These are phyloP conservation scores for Silene conica DNA, from an alignment of 148 eudicot genomes.

Conservation along the genomic window DNA sequence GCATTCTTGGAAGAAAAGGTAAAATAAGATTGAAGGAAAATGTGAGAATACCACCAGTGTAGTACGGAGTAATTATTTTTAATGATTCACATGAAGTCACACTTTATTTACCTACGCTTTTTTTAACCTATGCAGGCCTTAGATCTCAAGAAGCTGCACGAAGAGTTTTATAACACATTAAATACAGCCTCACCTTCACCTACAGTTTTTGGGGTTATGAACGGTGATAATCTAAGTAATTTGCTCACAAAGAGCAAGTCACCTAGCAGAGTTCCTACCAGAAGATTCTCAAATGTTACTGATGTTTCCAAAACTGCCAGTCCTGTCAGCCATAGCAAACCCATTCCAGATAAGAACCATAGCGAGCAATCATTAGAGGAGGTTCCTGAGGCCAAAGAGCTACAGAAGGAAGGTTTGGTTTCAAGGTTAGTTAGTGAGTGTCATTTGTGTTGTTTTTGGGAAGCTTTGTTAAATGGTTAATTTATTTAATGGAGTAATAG, in stretches of 20 bases:
- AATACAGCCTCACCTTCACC: conserved; percentile 46
- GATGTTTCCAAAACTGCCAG: conserved; percentile 41
- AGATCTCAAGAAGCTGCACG: conserved; percentile 75
- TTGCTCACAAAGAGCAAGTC: conserved; percentile 61
- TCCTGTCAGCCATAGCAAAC: conserved; percentile 35
- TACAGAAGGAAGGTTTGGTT: conserved; percentile 32
- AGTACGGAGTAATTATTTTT: neutral
- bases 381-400: conserved; percentile 40
- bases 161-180: conserved; percentile 63
- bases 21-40: neutral
- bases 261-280: conserved; percentile 40
- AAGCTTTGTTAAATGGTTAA: neutral
- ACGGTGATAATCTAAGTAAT: conserved; percentile 35
- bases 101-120: neutral
- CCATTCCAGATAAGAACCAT: conserved; percentile 29
- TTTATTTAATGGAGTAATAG: neutral
- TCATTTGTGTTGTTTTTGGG: conserved; percentile 14
- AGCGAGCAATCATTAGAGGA: conserved; percentile 35
- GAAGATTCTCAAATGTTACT: conserved; percentile 50
- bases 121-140: conserved; percentile 44
- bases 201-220: conserved; percentile 33
- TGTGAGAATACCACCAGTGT: neutral
- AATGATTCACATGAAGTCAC: neutral
- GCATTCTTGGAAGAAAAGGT: conserved; percentile 91
- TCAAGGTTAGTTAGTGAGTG: conserved; percentile 50